phyloP scores from a whole-genome alignment of 2,329 filamentous ascomycete species.

The Ophiosphaerella narmari region DNA sequence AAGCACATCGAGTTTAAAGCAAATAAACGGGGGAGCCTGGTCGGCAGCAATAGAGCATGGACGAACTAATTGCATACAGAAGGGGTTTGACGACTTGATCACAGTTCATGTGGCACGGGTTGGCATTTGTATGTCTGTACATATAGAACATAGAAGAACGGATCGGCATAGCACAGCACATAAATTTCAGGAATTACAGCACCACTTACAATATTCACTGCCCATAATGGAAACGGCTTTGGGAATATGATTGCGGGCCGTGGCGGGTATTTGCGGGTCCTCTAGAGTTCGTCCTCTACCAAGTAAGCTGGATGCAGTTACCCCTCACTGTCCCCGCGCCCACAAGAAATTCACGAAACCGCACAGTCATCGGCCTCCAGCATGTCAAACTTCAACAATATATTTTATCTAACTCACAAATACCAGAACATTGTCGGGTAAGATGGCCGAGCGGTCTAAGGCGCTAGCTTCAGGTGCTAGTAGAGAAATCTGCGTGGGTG shows the following conservation, averaged over 20 bases:
- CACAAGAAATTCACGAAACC: not conserved
- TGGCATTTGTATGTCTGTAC: not conserved
- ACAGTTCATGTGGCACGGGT: no score
- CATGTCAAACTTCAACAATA: not conserved
- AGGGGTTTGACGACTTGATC: not conserved
- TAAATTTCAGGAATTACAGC: no score
- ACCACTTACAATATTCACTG: no score
- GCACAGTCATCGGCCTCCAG: not conserved
- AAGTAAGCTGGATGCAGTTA: not conserved
- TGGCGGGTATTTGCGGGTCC: no score
- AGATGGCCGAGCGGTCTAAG: constrained; percentile 28
- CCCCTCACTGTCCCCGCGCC: not conserved
- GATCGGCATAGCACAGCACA: not conserved
- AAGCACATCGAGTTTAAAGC: not conserved
- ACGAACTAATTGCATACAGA: constrained; percentile 4
- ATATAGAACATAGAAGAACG: not conserved
- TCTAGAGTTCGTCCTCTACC: no score
- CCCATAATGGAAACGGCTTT: not conserved
- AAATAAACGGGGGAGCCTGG: not conserved
- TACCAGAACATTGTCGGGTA: constrained; percentile 3
- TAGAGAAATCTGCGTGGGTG: constrained; percentile 33
- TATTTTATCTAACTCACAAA: not conserved
- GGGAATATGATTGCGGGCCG: not conserved
- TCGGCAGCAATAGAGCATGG: not conserved
- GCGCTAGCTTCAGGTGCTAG: constrained; percentile 37